A percentile compares a stretch with the other conserved stretches of the same genome.
phyloP scores from a whole-genome alignment of 352 stramenopile genomes.

The Hyaloperonospora arabidopsidis region DNA sequence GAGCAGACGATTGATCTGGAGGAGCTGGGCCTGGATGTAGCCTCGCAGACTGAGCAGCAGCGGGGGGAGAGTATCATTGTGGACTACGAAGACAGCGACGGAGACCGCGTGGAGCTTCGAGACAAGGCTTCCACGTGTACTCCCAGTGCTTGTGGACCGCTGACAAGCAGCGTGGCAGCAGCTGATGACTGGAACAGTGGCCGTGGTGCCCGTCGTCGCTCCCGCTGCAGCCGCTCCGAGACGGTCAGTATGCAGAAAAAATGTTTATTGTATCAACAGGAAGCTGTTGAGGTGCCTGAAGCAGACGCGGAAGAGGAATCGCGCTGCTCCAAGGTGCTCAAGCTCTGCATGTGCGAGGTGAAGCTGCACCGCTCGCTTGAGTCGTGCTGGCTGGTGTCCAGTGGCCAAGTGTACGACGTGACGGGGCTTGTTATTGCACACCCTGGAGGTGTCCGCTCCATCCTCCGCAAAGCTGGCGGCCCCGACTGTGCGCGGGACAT shows the following conservation, averaged over 20 bases:
- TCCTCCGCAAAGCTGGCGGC: constrained; percentile 74
- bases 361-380: constrained; percentile 81
- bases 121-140: constrained; percentile 28
- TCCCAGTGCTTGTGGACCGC: constrained; percentile 34
- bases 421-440: constrained; percentile 69
- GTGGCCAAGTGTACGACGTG: constrained; percentile 78
- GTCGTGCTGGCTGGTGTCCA: constrained; percentile 94
- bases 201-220: constrained; percentile 19
- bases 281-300: constrained; percentile 10
- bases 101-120: constrained; percentile 11
- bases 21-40: constrained; percentile 28
- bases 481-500: constrained; percentile 69
- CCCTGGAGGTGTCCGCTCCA: constrained; percentile 66
- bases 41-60: constrained; percentile 1
- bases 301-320: constrained; percentile 21
- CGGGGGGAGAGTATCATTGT: constrained; percentile 42
- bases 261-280: constrained; percentile 27
- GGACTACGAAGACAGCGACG: constrained; percentile 41
- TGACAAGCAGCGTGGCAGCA: constrained; percentile 22
- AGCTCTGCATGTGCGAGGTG: constrained; percentile 76
- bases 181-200: constrained; percentile 2
- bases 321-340: constrained; percentile 52
- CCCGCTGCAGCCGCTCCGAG: constrained; percentile 23
- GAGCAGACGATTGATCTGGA: constrained; percentile 40
- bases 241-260: constrained; percentile 23